Conservation (phyloP, 129 eudicot species). For the Helianthus tuberosus region DNA sequence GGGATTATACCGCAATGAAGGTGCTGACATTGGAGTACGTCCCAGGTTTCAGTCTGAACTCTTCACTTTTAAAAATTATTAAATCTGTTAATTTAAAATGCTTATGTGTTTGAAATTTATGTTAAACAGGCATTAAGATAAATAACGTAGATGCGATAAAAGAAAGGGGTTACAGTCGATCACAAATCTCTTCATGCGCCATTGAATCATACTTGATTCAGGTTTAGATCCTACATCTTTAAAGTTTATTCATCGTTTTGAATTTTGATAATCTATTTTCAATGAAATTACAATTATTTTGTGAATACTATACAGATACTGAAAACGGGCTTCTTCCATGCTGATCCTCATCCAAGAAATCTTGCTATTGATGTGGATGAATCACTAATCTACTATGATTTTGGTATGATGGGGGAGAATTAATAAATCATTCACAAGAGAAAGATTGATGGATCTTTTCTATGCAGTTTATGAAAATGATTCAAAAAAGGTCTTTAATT, state of each 20-base stretch:
- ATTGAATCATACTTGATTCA: slow-evolving; percentile 96
- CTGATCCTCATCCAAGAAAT: slow-evolving; percentile 99
- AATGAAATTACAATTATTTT: slow-evolving; percentile 15
- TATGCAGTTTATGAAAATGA: slow-evolving; percentile 94
- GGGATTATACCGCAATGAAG: slow-evolving; percentile 98
- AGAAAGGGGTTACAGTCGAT: slow-evolving; percentile 70
- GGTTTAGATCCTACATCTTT: slow-evolving; percentile 41
- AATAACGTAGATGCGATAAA: slow-evolving; percentile 71
- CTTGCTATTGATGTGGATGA: slow-evolving; percentile 96
- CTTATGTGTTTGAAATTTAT: slow-evolving; percentile 22
- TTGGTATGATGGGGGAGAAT: too few species aligned
- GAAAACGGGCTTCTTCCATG: slow-evolving; percentile 96
- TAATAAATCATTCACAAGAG: slow-evolving; percentile 84
- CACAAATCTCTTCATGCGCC: slow-evolving; percentile 78
- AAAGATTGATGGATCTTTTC: slow-evolving; percentile 73
- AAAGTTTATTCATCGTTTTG: background rate
- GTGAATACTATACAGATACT: slow-evolving; percentile 57
- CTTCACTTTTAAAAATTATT: background rate
- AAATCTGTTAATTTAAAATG: slow-evolving; percentile 8
- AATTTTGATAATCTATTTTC: background rate
- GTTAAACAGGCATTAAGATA: slow-evolving; percentile 73
- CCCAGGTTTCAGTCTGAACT: slow-evolving; percentile 67
- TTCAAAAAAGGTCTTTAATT: slow-evolving; percentile 72
- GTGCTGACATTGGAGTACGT: slow-evolving; percentile 97
- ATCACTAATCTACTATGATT: slow-evolving; percentile 92